Percentiles rank a stretch among this genome's conserved stretches.
These are phyloP conservation scores for Aphelidium insulamus DNA, from an alignment of 371 early-diverging fungal species.

Conservation along the genomic window DNA sequence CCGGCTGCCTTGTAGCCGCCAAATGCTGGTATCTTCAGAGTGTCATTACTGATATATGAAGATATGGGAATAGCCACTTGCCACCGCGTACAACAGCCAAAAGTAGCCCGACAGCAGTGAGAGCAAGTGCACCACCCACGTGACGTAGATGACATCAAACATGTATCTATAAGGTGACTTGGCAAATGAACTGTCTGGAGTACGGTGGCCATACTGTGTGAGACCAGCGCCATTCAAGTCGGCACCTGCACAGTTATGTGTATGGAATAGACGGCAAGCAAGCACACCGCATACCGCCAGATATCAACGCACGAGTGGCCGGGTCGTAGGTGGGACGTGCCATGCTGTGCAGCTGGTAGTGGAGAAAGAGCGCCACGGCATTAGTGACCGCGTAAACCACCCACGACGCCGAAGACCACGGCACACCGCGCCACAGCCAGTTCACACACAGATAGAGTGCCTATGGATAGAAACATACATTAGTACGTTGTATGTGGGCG, in stretches of 20 bases:
- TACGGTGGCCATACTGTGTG: conserved; percentile 38
- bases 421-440: background rate
- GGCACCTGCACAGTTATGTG: no score
- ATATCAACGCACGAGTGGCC: conserved; percentile 24
- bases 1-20: conserved; percentile 28
- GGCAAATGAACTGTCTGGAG: conserved; percentile 9
- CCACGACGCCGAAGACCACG: conserved; percentile 10
- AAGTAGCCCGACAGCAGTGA: conserved; percentile 39
- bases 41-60: background rate
- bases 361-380: conserved; percentile 23
- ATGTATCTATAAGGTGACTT: conserved; percentile 23
- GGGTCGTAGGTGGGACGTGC: conserved; percentile 30
- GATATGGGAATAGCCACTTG: conserved; percentile 9
- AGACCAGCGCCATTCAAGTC: conserved; percentile 50
- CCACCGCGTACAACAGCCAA: conserved; percentile 41
- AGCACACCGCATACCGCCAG: no score
- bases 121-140: conserved; percentile 51
- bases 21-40: conserved; percentile 29
- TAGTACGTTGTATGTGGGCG: conserved; percentile 4
- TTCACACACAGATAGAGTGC: conserved; percentile 10
- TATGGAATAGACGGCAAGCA: no score
- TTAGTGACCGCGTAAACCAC: conserved; percentile 21
- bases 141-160: conserved; percentile 61
- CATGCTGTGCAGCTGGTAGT: conserved; percentile 19
- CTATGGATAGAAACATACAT: conserved; percentile 4